A percentile compares a stretch with the other conserved stretches of the same genome.
Evolutionary conservation across 1,284 basidiomycete genomes (phyloP).

Genomic region (Neolentinus lepideus): DNA sequence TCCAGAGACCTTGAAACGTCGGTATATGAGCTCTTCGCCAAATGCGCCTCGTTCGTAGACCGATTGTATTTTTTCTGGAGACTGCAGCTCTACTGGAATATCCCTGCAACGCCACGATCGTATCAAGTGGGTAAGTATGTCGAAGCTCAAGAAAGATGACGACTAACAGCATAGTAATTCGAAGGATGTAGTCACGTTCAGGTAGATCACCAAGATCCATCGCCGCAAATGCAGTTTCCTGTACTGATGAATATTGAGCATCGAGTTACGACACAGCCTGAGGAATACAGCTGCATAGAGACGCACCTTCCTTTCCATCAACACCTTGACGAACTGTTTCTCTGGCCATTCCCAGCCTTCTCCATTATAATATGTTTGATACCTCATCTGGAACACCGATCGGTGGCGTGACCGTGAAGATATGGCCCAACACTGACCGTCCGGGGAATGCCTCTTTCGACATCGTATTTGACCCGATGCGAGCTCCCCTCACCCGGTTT

Average conservation of each 20-base stretch:
- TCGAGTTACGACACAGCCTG: too few relatives aligned
- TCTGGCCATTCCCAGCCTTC: neutral
- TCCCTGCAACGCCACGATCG: neutral
- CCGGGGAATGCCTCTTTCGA: neutral
- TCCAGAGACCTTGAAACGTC: constrained; percentile 20
- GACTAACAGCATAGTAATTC: constrained; percentile 13
- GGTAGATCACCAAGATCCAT: constrained; percentile 15
- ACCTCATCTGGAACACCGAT: neutral
- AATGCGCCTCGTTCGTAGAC: neutral
- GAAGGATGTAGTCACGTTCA: constrained; percentile 19
- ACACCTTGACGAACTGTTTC: neutral
- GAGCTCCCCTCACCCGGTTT: neutral
- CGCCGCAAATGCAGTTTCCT: constrained; percentile 11
- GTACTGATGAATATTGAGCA: constrained; percentile 13
- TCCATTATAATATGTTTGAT: neutral
- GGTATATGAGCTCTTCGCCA: constrained; percentile 12
- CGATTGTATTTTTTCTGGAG: constrained; percentile 14
- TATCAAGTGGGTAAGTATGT: neutral
- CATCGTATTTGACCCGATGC: neutral
- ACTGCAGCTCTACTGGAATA: constrained; percentile 7
- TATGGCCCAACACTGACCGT: neutral
- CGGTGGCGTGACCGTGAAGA: neutral
- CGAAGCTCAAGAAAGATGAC: neutral
- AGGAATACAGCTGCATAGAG: too few relatives aligned
- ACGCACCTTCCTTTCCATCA: neutral